Evolutionary conservation across 1,139 yeast species (phyloP).

Genomic region (Pichia kudriavzevii): DNA sequence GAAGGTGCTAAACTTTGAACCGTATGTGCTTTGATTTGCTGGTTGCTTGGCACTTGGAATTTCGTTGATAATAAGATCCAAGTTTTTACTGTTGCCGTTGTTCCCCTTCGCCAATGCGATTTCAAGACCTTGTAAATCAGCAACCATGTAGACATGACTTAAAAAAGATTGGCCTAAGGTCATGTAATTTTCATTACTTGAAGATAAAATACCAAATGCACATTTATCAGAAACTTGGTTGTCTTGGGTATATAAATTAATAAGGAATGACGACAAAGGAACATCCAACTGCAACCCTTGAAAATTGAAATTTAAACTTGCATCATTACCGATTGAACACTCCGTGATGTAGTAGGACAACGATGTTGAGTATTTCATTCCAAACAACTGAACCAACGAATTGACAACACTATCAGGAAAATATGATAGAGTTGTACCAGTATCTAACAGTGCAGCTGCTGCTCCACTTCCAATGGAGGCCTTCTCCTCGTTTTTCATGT

Average conservation of each 20-base stretch:
- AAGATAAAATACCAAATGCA: constrained; percentile 23
- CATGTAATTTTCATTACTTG: constrained; percentile 25
- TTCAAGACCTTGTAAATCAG: constrained; percentile 58
- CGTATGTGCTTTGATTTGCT: constrained; percentile 6
- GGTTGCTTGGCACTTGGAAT: constrained; percentile 13
- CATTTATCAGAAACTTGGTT: constrained; percentile 12
- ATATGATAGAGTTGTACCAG: constrained; percentile 58
- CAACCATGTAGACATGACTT: constrained; percentile 69
- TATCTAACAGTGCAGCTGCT: constrained; percentile 49
- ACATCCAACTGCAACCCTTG: constrained; percentile 43
- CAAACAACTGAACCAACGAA: constrained; percentile 33
- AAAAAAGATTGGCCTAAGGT: constrained; percentile 71
- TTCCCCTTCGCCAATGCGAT: constrained; percentile 54
- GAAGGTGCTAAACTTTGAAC: constrained; percentile 5
- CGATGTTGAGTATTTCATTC: constrained; percentile 31
- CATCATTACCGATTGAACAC: constrained; percentile 26
- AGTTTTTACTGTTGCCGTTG: neutral
- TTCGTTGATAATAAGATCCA: constrained; percentile 3
- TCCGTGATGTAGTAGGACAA: constrained; percentile 31
- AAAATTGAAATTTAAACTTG: constrained; percentile 38
- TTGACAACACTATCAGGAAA: constrained; percentile 38
- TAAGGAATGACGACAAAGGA: constrained; percentile 36
- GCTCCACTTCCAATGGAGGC: constrained; percentile 33
- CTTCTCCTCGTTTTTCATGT: constrained; percentile 6
- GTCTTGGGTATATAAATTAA: constrained; percentile 9